These are phyloP conservation scores for Nemania sp. DNA, from an alignment of 2,329 filamentous ascomycete genomes.

Conservation along the genomic window DNA sequence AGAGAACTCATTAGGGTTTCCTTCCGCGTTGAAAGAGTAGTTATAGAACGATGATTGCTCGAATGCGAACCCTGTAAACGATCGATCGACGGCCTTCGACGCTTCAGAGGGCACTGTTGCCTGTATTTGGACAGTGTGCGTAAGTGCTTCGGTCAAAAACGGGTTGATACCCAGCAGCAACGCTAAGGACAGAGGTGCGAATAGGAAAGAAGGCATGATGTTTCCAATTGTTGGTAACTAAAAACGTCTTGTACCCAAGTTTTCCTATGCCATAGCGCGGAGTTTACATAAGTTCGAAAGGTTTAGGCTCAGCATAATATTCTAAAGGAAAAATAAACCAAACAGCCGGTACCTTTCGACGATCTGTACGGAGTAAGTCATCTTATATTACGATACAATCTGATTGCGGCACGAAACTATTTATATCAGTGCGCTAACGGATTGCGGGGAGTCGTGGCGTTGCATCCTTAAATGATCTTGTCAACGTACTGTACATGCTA, in stretches of 20 bases:
- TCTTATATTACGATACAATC: neutral
- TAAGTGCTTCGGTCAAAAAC: neutral
- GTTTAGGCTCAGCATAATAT: neutral
- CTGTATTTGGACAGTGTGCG: slow-evolving; percentile 9
- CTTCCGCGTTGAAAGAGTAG: slow-evolving; percentile 22
- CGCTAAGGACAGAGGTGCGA: neutral
- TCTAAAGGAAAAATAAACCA: neutral
- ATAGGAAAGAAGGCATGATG: neutral
- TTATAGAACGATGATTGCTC: slow-evolving; percentile 24
- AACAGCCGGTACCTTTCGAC: neutral
- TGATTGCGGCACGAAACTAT: neutral
- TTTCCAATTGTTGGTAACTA: neutral
- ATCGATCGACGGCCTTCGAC: slow-evolving; percentile 16
- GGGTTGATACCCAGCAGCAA: neutral
- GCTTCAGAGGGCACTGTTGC: slow-evolving; percentile 5
- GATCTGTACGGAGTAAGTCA: slow-evolving; percentile 3
- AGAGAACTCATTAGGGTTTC: slow-evolving; percentile 23
- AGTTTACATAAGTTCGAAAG: neutral
- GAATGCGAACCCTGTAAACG: slow-evolving; percentile 24
- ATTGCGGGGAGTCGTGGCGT: no score
- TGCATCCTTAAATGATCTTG: no score
- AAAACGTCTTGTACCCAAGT: neutral
- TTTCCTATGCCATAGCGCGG: neutral
- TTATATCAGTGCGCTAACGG: neutral
- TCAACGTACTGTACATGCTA: no score